Base-by-base conservation (phyloP, 768 basidiomycete species). In the Stropharia rugosoannulata region DNA sequence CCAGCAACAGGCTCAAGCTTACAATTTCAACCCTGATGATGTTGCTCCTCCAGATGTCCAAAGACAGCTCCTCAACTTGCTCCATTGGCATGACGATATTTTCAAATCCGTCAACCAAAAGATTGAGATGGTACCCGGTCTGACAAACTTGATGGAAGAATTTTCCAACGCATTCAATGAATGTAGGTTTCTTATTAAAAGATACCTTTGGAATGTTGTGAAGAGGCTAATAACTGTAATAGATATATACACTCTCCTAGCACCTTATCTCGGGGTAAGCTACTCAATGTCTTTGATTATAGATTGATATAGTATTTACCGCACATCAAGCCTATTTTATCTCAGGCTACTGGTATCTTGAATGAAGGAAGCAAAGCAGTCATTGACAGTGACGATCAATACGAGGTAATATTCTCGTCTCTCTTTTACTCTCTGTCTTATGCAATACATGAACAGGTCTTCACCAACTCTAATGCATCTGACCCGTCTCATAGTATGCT, bases 401-500 rank as follows among this genome's bases (percentile, higher is more conserved):
- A 81, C 55, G 80, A 84, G 65, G 83, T 80, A 59, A 46, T 63
- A 53, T 16, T 22, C 53, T 27, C 13, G 51, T 29, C 29, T 36
- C 1, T 37, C 51, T 5, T 51, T 8, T 19, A 9, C 5, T 6
- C 11, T 12, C 2, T 37, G 8, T 47, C n/a, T 15, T 35, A 47
- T 43, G 9, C 46, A 22, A 27, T 37, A 37, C 27, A 44, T 44
- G 29, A n/a, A 35, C 56, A 83, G 80, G 85, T 88, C 18, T 90
- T 89, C 69, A 74, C 86, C 62, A 79, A 87, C 62, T 79, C 82
- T 5, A 67, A 80, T 59, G 86, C 87, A 9, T 85, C 83, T 11
- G 87, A 90, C 64, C 89, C 88, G 3, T 85, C 87, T 1, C 88
- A 90, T 68, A 87, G 84, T 68, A 70, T 87, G 59, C 73, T 89